Evolutionary conservation across 2,329 filamentous ascomycete genomes (phyloP).

Genomic region (Cylindrodendrum hubeiense): DNA sequence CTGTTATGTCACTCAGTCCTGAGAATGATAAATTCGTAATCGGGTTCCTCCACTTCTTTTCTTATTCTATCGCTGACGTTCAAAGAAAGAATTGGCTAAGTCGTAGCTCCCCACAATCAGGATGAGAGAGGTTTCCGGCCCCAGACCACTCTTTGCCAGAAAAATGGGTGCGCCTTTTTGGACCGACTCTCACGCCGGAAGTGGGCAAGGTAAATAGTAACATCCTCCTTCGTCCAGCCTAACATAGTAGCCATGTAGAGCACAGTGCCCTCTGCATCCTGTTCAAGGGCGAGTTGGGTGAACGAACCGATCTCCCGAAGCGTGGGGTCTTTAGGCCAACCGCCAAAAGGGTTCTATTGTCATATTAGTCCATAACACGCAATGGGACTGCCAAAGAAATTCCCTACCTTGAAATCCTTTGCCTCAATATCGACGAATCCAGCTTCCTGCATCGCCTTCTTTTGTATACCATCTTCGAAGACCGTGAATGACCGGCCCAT

Average conservation of each 20-base stretch:
- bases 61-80: too few relatives aligned
- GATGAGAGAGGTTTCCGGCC: constrained; percentile 9
- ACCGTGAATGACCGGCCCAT: constrained; percentile 17
- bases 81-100: too few relatives aligned
- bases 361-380: not conserved
- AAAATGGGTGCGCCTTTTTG: constrained; percentile 5
- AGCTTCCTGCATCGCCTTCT: constrained; percentile 20
- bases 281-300: not conserved
- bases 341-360: not conserved
- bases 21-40: too few relatives aligned
- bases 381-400: not conserved
- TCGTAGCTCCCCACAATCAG: too few relatives aligned
- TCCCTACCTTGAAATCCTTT: constrained; percentile 11
- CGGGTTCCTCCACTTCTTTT: too few relatives aligned
- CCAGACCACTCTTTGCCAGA: constrained; percentile 24
- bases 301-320: not conserved
- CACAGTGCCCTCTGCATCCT: constrained; percentile 8
- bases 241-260: constrained; percentile 16
- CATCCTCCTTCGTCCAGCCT: constrained; percentile 9
- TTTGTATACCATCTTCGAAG: constrained; percentile 12
- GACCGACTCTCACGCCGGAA: constrained; percentile 20
- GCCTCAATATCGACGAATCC: constrained; percentile 26
- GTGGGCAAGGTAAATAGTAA: constrained; percentile 20
- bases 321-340: not conserved
- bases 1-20: too few relatives aligned